These are phyloP conservation scores for Tinospora cordifolia DNA, from an alignment of 164 flowering plant species.

Conservation along the genomic window DNA sequence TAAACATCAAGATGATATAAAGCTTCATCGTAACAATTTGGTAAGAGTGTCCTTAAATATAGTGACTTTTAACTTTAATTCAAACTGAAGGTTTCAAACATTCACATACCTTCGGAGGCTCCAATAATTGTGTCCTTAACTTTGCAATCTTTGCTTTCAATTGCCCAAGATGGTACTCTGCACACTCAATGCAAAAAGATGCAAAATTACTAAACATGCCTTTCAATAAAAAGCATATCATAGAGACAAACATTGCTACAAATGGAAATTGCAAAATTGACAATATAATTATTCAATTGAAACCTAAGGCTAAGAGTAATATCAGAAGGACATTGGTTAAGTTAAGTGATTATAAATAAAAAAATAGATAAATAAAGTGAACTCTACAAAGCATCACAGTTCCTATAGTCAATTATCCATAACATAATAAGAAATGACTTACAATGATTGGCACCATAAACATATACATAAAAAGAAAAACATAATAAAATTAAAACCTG, in stretches of 20 bases:
- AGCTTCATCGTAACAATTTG: background rate
- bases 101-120: constrained; percentile 85
- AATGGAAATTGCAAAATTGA: background rate
- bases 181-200: constrained; percentile 8
- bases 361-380: background rate
- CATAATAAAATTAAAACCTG: constrained; percentile 53
- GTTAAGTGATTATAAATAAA: background rate
- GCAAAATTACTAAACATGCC: background rate
- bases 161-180: constrained; percentile 99
- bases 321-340: background rate
- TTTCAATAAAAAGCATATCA: background rate
- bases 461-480: background rate
- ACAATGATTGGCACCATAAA: background rate
- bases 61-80: background rate
- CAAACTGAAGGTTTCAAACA: background rate
- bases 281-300: background rate
- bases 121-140: constrained; percentile 87
- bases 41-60: background rate
- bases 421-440: background rate
- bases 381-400: background rate
- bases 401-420: background rate
- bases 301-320: background rate
- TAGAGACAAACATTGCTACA: background rate
- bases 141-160: constrained; percentile 99
- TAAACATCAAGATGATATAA: background rate